A percentile compares a stretch with the other conserved stretches of the same genome.
Evolutionary conservation across 2,329 filamentous ascomycete species (phyloP).

Genomic region (Trichoderma asperellum): DNA sequence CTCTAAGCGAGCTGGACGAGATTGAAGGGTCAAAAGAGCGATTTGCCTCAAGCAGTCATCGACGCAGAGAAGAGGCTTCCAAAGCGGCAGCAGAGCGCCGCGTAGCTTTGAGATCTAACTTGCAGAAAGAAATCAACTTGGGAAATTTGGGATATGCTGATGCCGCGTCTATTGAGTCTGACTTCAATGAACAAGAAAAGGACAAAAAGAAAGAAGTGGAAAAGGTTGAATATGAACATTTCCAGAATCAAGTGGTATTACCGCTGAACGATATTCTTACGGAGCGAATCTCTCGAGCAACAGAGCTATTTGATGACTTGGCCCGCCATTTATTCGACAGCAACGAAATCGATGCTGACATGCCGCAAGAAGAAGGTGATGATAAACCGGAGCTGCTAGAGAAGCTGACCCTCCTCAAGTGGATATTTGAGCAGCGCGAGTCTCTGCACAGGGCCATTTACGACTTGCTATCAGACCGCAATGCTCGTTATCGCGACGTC

Average conservation of each 20-base stretch:
- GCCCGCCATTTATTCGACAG: slow-evolving; percentile 73
- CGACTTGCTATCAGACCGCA: slow-evolving; percentile 81
- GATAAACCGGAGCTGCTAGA: slow-evolving; percentile 93
- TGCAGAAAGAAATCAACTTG: slow-evolving; percentile 77
- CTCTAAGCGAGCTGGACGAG: slow-evolving; percentile 73
- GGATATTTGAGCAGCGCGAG: slow-evolving; percentile 96
- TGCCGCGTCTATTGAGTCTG: slow-evolving; percentile 78
- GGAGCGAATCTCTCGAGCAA: slow-evolving; percentile 72
- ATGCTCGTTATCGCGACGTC: slow-evolving; percentile 82
- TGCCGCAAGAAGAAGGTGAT: slow-evolving; percentile 92
- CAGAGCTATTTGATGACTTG: slow-evolving; percentile 76
- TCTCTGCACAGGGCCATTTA: slow-evolving; percentile 82
- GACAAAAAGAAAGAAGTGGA: slow-evolving; percentile 71
- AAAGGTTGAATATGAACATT: slow-evolving; percentile 81
- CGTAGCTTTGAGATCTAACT: slow-evolving; percentile 69
- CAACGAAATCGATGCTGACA: slow-evolving; percentile 67
- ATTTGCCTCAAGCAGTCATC: slow-evolving; percentile 60
- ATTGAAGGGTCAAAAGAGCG: slow-evolving; percentile 69
- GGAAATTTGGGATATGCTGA: slow-evolving; percentile 82
- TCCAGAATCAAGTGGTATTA: slow-evolving; percentile 80
- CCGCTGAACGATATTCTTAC: slow-evolving; percentile 81
- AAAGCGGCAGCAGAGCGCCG: slow-evolving; percentile 57
- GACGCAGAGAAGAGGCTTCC: slow-evolving; percentile 60
- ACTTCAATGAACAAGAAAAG: slow-evolving; percentile 71
- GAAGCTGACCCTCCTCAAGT: slow-evolving; percentile 92